phyloP scores from a whole-genome alignment of 2,329 filamentous ascomycete genomes.

The Gaeumannomyces sp. region DNA sequence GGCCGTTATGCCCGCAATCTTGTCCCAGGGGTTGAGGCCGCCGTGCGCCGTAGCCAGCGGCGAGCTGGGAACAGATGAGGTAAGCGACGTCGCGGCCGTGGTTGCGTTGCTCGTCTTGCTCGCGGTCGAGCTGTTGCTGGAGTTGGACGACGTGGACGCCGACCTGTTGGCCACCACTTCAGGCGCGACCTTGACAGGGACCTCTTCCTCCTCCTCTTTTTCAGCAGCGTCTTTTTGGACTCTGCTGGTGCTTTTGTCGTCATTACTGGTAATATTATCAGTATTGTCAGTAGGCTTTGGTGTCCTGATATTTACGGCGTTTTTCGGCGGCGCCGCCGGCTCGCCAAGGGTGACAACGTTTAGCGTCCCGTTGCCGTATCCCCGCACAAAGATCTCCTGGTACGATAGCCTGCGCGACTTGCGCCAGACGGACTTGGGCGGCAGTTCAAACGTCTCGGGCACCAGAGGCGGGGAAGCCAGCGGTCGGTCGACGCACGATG shows the following conservation, averaged over 20 bases:
- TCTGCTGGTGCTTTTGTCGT: neutral
- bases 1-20: neutral
- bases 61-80: neutral
- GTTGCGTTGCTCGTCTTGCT: neutral
- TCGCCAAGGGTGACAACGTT: neutral
- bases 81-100: neutral
- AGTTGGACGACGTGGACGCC: slow-evolving; percentile 1
- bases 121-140: neutral
- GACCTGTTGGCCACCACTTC: slow-evolving; percentile 1
- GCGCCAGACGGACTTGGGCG: slow-evolving; percentile 13
- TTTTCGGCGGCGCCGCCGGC: neutral
- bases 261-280: neutral
- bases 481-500: neutral
- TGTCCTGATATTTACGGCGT: neutral
- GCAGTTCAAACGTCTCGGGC: neutral
- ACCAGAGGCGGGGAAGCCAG: neutral
- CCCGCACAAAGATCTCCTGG: slow-evolving; percentile 46
- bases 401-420: slow-evolving; percentile 22
- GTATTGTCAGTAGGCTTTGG: too few species aligned
- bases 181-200: neutral
- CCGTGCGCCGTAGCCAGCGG: neutral
- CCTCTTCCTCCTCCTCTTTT: neutral
- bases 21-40: neutral
- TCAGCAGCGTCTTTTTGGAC: neutral
- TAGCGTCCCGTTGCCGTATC: slow-evolving; percentile 49